Evolutionary conservation across 495 filamentous ascomycete genomes (phyloP).

Genomic region (Hypoxylon perforatum): DNA sequence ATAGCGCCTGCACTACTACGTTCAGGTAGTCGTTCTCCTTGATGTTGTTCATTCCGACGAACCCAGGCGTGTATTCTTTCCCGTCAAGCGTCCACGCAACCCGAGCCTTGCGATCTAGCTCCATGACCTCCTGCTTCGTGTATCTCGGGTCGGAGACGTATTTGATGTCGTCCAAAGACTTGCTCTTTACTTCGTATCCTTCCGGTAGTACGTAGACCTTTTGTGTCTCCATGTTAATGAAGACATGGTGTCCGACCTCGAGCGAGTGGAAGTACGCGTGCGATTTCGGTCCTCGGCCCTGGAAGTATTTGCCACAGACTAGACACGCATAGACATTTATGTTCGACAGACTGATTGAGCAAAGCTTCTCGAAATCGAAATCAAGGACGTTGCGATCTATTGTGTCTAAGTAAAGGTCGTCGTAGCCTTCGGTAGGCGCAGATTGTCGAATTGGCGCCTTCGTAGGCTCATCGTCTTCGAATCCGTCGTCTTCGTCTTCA

Average conservation of each 20-base stretch:
- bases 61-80: constrained; percentile 89
- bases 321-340: constrained; percentile 99
- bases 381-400: constrained; percentile 90
- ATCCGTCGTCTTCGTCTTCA: constrained; percentile 54
- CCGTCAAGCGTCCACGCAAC: constrained; percentile 81
- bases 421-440: constrained; percentile 87
- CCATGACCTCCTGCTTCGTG: constrained; percentile 78
- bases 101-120: constrained; percentile 81
- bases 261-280: constrained; percentile 98
- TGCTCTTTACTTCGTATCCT: constrained; percentile 95
- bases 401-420: constrained; percentile 97
- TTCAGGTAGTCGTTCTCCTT: constrained; percentile 99
- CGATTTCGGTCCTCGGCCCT: constrained; percentile 91
- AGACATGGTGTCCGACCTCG: constrained; percentile 94
- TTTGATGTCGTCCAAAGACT: constrained; percentile 98
- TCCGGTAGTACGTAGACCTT: constrained; percentile 96
- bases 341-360: constrained; percentile 93
- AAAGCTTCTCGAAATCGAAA: constrained; percentile 98
- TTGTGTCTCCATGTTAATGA: constrained; percentile 95
- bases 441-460: constrained; percentile 69
- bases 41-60: constrained; percentile 99
- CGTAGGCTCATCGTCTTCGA: constrained; percentile 58
- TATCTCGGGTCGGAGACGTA: constrained; percentile 96
- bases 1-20: constrained; percentile 91
- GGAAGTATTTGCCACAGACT: constrained; percentile 97